A percentile compares a stretch with the other conserved stretches of the same genome.
Conservation (phyloP, 1,284 basidiomycete genomes). For the Cryptococcus sp. region DNA sequence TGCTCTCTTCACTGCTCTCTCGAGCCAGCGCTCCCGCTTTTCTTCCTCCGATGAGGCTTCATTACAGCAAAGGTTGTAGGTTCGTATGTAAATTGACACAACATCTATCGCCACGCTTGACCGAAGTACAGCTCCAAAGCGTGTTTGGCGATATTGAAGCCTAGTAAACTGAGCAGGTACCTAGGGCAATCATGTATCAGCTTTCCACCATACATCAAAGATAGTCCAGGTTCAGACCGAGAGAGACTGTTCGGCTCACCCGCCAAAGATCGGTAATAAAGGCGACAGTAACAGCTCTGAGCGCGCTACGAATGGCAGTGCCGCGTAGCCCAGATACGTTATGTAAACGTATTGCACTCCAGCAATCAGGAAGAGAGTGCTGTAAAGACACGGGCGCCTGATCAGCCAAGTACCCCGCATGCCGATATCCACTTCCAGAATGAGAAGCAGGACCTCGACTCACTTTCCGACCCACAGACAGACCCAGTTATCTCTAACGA, state of each 20-base stretch:
- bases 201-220: background rate
- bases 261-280: slow-evolving; percentile 76
- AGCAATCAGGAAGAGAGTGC: slow-evolving; percentile 81
- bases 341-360: slow-evolving; percentile 85
- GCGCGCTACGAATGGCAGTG: slow-evolving; percentile 86
- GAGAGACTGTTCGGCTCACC: slow-evolving; percentile 35
- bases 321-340: slow-evolving; percentile 80
- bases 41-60: no score
- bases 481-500: slow-evolving; percentile 83
- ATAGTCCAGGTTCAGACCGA: background rate
- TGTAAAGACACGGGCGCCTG: slow-evolving; percentile 9
- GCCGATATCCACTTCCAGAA: background rate
- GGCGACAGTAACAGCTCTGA: slow-evolving; percentile 84
- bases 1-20: no score
- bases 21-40: no score
- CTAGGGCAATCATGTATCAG: slow-evolving; percentile 9
- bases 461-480: slow-evolving; percentile 86
- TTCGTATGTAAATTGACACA: no score
- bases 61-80: no score
- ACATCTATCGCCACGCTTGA: slow-evolving; percentile 28
- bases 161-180: slow-evolving; percentile 81
- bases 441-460: slow-evolving; percentile 15
- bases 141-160: slow-evolving; percentile 82
- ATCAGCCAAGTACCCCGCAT: background rate
- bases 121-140: slow-evolving; percentile 78